Base-by-base conservation (phyloP, 2,329 filamentous ascomycete species). In the Penicillium janthinellum region DNA sequence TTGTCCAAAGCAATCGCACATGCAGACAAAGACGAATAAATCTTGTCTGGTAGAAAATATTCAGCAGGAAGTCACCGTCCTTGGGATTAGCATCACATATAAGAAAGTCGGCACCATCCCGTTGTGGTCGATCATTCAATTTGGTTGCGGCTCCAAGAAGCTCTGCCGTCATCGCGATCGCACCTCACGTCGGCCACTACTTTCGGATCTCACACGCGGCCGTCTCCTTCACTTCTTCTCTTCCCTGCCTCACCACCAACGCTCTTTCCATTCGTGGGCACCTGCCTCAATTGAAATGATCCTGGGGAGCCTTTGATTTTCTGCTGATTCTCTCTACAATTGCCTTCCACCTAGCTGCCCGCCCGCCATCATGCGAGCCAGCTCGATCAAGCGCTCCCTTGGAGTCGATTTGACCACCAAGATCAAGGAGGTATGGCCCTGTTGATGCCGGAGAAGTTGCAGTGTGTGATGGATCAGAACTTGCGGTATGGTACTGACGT, bases 361-460 rank as follows among this genome's bases (percentile, higher is more conserved):
- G 54, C 54, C 62, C 63, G 48, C 58, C 57, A 66, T 58, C 58
- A 78, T 79, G 67, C 76, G 78, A 62, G 78, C 78, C 57, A 73
- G 70, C 57, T 77, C 77, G 53, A 69, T 78, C 34, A 76, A 75
- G 67, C 77, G 78, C 68, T 79, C 78, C 22, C 70, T 81, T 48
- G 79, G 78, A 37, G 74, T 72, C 17, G 64, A 66, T 22, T 67
- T 81, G 25, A 72, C 75, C 52, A 67, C 66, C 50, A 73, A 67
- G 55, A 76, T 81, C 58, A 73, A 74, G 67, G 72, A 79, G 72
- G 78, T 79, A 75, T 39, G 52, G 41, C 42, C 54, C 38, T 44
- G 52, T 56, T 57, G 50, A 45, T 41, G 56, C 61, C 41, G 47
- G 49, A 48, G 2, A 11, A 51, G 12, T 47, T 37, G 39, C 49